Evolutionary conservation across 192 early-diverging fungal species (phyloP).

Genomic region (Geranomyces variabilis): DNA sequence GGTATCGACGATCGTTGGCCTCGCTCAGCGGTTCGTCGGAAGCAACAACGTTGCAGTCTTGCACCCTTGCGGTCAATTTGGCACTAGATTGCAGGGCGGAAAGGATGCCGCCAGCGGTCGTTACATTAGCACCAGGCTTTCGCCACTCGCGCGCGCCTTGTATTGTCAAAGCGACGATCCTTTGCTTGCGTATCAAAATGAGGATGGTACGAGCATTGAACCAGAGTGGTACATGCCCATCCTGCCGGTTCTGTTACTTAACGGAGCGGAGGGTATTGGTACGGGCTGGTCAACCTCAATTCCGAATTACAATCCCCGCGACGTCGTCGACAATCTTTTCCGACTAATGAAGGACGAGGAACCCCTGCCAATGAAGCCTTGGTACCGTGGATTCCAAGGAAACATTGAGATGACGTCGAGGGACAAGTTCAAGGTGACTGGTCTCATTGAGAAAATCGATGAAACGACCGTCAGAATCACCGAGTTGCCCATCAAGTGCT

Average conservation of each 20-base stretch:
- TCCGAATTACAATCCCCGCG: conserved; percentile 74
- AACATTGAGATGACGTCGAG: conserved; percentile 60
- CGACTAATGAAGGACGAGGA: conserved; percentile 78
- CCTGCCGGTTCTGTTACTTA: conserved; percentile 91
- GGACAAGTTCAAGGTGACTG: conserved; percentile 69
- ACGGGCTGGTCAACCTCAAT: conserved; percentile 74
- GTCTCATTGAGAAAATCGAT: conserved; percentile 69
- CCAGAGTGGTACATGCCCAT: conserved; percentile 93
- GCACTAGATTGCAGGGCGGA: conserved; percentile 85
- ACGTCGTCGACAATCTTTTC: conserved; percentile 85
- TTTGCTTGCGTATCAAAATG: conserved; percentile 79
- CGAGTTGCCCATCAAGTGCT: conserved; percentile 85
- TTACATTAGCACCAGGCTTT: conserved; percentile 89
- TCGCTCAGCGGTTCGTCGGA: conserved; percentile 95
- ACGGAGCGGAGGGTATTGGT: conserved; percentile 94
- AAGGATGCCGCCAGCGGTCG: conserved; percentile 95
- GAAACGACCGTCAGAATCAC: conserved; percentile 81
- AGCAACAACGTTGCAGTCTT: conserved; percentile 92
- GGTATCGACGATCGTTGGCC: conserved; percentile 80
- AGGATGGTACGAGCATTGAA: conserved; percentile 89
- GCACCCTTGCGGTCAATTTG: conserved; percentile 87
- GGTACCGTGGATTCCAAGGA: conserved; percentile 86
- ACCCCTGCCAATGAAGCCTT: conserved; percentile 77
- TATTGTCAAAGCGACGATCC: conserved; percentile 83
- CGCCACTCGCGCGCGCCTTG: conserved; percentile 71